Evolutionary conservation across 169 alveolate genomes (phyloP), one percentile per base, ranked within the genome.

Genomic region (Plasmodium gonderi): DNA sequence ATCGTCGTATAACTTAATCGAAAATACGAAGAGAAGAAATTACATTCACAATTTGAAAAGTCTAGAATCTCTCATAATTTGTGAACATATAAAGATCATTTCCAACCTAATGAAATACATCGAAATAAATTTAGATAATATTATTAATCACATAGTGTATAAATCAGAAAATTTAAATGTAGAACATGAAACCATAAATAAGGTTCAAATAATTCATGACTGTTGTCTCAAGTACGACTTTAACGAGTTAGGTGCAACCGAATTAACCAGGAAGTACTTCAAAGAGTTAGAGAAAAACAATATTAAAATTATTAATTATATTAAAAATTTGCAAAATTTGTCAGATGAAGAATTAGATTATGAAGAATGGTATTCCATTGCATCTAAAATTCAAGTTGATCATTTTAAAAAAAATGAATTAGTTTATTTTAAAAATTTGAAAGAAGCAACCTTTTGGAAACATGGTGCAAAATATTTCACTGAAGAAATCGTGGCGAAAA

Each of bases 181-280:
- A 2, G 68, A 51, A 31, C 29, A 31, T 12, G 64, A 77, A 29
- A 42, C 44, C 26, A 60, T 90, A 12, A 90, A 90, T 38, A 90
- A 90, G 51, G 74, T 20, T 2, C 47, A 76, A 11, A 78, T 90
- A 12, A 20, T 90, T 77, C 45, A 68, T 6, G 69, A 90, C 0
- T 90, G 94, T 69, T 90, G 94, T 45, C 42, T 77, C 9, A 90
- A 77, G 42, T 79, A 90, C 17, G 90, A 90, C 51, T 90, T 26
- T 49, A 90, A 90, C 42, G 85, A 78, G 74, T 64, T 90, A 69
- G 94, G 94, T 3, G 91, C 94, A 14, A 90, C 90, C 1, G 81
- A 54, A 45, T 64, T 90, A 31, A 90, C 94, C 9, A 65, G 23
- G 51, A 90, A 64, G 45, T 90, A 65, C 44, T 90, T 90, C 54